Base-by-base conservation (phyloP, 2,329 filamentous ascomycete genomes). In the Fusarium penzigii region DNA sequence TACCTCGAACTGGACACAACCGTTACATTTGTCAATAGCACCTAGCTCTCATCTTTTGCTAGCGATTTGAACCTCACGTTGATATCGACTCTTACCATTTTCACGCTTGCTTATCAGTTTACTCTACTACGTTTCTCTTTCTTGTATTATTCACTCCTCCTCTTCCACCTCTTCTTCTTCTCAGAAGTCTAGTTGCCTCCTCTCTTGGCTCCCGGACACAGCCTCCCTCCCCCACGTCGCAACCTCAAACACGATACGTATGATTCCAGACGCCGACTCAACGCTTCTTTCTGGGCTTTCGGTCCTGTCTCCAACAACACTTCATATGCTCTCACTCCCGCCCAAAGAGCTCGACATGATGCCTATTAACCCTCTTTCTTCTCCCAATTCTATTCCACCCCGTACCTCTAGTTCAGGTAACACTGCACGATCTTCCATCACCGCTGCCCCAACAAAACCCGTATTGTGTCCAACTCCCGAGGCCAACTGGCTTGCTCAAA, bases 301-400 rank as follows among this genome's bases (percentile, higher is more conserved):
- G 55, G 54, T 48, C 44, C 51, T 55, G 41, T 49, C 59, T 51
- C 51, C 62, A 47, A 49, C 51, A 29, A 52, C 53, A 52, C 52
- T 57, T 47, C 52, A 52, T 46, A 63, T 65, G 59, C 47, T 65
- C 46, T 62, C 65, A 25, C 46, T 65, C 14, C 53, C 65, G 42
- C 49, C 61, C 34, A 54, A 44, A 40, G 61, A 57, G 42, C 53
- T 52, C 54, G 59, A 65, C 49, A 64, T 62, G 57, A 65, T 66
- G 62, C 43, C 54, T 44, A 42, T 46, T 38, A 66, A 52, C 46
- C 65, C 63, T 80, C 62, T 70, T 42, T 51, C 67, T 39, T 70
- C 71, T 10, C 85, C 86, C 48, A 85, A 83, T 69, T 78, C 80
- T 38, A 90, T 92, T 49, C 88, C 89, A 17, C 85, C 86, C 3